Percentiles rank a stretch among this genome's conserved stretches.
Evolutionary conservation across 495 filamentous ascomycete genomes (phyloP).

Genomic region (Penicillium waksmanii): DNA sequence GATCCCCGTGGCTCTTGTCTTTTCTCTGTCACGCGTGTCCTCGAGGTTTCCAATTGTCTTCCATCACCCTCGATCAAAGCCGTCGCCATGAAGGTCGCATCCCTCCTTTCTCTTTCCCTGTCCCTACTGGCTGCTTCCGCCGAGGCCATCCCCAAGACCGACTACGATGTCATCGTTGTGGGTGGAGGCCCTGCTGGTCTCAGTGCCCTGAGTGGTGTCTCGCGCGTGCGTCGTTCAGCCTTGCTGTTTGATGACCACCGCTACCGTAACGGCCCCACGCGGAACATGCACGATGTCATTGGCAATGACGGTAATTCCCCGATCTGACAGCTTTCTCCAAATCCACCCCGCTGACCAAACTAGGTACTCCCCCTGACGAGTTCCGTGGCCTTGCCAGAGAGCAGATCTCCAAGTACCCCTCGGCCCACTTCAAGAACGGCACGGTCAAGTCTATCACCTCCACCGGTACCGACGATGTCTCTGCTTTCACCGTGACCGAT

Average conservation of each 20-base stretch:
- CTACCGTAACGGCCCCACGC: slow-evolving; percentile 58
- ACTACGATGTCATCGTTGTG: slow-evolving; percentile 42
- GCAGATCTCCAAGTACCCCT: slow-evolving; percentile 53
- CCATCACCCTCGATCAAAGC: too few relatives aligned
- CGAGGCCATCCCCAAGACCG: slow-evolving; percentile 26
- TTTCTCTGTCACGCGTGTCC: background rate
- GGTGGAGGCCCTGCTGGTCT: slow-evolving; percentile 43
- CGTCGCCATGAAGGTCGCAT: slow-evolving; percentile 15
- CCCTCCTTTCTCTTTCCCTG: slow-evolving; percentile 25
- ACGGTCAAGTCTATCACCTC: slow-evolving; percentile 51
- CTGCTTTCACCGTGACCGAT: slow-evolving; percentile 48
- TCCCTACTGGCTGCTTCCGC: slow-evolving; percentile 25
- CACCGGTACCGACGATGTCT: slow-evolving; percentile 32
- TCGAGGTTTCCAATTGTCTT: too few relatives aligned
- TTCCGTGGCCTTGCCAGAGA: slow-evolving; percentile 56
- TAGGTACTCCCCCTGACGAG: slow-evolving; percentile 54
- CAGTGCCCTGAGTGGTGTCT: slow-evolving; percentile 55
- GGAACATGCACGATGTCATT: slow-evolving; percentile 62
- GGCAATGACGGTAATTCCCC: slow-evolving; percentile 54
- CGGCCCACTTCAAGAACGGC: slow-evolving; percentile 52
- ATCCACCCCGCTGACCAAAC: background rate
- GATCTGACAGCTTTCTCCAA: background rate
- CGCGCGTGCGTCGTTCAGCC: slow-evolving; percentile 54
- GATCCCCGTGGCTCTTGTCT: background rate
- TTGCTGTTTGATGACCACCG: slow-evolving; percentile 58